phyloP scores from a whole-genome alignment of 331 rosid genomes.

The Rosa hybrid region DNA sequence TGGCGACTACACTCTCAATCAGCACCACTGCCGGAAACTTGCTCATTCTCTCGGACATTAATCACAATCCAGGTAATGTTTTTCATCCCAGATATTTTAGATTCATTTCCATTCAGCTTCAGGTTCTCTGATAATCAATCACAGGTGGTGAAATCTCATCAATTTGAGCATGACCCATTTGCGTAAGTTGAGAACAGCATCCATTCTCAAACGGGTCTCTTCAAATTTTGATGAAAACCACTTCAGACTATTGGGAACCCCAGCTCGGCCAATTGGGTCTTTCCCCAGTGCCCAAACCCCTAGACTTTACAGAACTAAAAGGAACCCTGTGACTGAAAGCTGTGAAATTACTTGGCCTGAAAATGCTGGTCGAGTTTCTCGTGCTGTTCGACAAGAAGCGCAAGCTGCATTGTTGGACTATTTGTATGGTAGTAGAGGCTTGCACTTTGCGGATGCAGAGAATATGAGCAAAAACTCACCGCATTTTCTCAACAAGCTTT shows the following conservation, averaged over 20 bases:
- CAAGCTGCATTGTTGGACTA: slow-evolving; percentile 76
- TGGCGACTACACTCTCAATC: not conserved
- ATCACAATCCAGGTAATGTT: slow-evolving; percentile 24
- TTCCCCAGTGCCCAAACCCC: slow-evolving; percentile 32
- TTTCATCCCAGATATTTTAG: not conserved
- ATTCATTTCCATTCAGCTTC: not conserved
- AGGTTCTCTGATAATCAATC: not conserved
- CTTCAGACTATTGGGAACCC: slow-evolving; percentile 10
- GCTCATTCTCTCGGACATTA: not conserved
- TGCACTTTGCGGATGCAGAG: slow-evolving; percentile 71
- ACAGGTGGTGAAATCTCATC: not conserved
- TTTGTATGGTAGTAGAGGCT: slow-evolving; percentile 65
- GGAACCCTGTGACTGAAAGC: slow-evolving; percentile 3
- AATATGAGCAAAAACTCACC: slow-evolving; percentile 77
- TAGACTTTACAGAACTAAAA: slow-evolving; percentile 43
- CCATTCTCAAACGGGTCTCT: slow-evolving; percentile 28
- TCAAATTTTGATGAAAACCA: slow-evolving; percentile 25
- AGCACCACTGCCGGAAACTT: not conserved
- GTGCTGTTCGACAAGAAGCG: slow-evolving; percentile 41
- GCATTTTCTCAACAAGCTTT: slow-evolving; percentile 49
- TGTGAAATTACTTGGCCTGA: too few relatives aligned
- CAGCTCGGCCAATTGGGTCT: slow-evolving; percentile 25
- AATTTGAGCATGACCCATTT: slow-evolving; percentile 46
- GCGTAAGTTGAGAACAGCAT: slow-evolving; percentile 33
- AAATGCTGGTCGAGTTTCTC: slow-evolving; percentile 21